Evolutionary conservation across 108 stramenopile genomes (phyloP), one percentile per base, ranked within the genome.

Genomic region (Aureococcus anophagefferens): DNA sequence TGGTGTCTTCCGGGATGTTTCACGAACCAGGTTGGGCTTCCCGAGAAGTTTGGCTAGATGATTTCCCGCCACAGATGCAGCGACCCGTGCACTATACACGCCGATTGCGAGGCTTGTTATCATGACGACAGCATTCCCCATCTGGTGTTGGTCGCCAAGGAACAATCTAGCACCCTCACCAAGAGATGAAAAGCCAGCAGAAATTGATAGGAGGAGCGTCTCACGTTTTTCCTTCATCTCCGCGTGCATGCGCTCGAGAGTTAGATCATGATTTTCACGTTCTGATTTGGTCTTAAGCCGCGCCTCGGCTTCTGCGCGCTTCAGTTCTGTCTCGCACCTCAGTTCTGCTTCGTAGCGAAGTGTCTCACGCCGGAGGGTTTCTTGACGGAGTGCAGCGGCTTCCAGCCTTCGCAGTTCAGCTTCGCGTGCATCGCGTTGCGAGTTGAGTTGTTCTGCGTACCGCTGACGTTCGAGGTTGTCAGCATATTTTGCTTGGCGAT

Each of bases 21-120:
- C 97, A 59, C 97, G 88, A 16, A 98, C 96, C 70, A 99, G 84
- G 79, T 88, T 89, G 0, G 98, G 98, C 80, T 96, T 96, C 14
- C 96, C 95, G 71, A 99, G 83, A 36, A 93, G 85, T 31, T 89
- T 78, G 83, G 83, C 74, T 18, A 34, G 11, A 28, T 63, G 17
- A 25, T 25, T 17, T 32, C 65, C n/a, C 36, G 25, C 33, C 66
- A 77, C 64, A 0, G 59, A 13, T 34, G 46, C 21, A 21, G 36
- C 30, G 25, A 34, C 73, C 13, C 80, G 80, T 30, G 65, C 74
- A 3, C 33, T 62, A 72, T 94, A 97, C 30, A 96, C 72, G 68
- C 94, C 98, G 35, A 92, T 85, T 14, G 96, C 96, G 68, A 94
- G 81, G 46, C 88, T 92, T 67, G 93, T 90, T 28, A 95, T 76